Base-by-base conservation (phyloP, 768 basidiomycete species). In the Leccinum olivaceopallidum region DNA sequence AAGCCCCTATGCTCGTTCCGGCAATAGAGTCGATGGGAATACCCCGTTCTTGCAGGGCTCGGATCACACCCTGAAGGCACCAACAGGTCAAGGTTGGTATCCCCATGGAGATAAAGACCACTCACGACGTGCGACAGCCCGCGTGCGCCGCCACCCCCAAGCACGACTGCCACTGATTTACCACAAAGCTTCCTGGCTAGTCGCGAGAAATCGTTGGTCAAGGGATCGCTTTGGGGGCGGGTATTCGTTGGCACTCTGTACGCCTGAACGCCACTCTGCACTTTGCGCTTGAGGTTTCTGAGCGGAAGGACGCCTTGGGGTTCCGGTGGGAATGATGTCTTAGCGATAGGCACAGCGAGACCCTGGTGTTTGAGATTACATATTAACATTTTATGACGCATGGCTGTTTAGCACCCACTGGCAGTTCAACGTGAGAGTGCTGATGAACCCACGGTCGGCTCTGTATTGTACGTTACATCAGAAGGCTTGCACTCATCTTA, bases 121-220 rank as follows among this genome's bases (percentile, higher is more conserved):
- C 80, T 55, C 63, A 85, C 84, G 50, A 91, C 74, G 70, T 92
- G 89, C 0, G 87, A 83, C 49, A 90, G 79, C n/a, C 89, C 97
- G 47, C 97, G 83, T 16, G 95, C 97, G 18, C 97, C 97, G n/a
- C 97, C 97, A 6, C 97, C 97, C 20, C 97, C 97, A 2, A 99
- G 83, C 7, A 98, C 95, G 49, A 99, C 77, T 1, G 95, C 97
- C 60, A 98, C 90, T 8, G 92, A 93, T 67, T 88, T 92, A 14
- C 95, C 97, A 69, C 95, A 97, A 39, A 98, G 84, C 54, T 95
- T 78, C 58, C 97, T 79, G 2, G 97, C 97, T 42, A 99, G 77
- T 22, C 97, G 82, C 9, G 94, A 88, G 72, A 98, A 98, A 71
- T 99, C 97, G 65, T 89, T 94, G 63, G 84, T 85, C 70, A 94